Evolutionary conservation across 148 eudicot species (phyloP), one percentile per base, ranked within the genome.

Genomic region (Silene uniflora): DNA sequence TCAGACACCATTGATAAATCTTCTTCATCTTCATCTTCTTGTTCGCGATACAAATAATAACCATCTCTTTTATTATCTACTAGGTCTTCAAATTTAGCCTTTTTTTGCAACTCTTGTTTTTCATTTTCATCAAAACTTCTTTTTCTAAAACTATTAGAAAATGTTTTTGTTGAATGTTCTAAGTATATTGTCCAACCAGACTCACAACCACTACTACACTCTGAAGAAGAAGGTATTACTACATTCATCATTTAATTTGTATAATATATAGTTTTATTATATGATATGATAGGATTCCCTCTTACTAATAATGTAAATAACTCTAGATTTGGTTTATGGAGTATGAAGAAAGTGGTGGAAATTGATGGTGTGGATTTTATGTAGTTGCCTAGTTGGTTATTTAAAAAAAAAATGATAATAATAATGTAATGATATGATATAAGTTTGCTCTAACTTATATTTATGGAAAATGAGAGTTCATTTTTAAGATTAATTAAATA

Each of bases 111-210:
- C 63, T 72, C 11, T 12, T 62, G 46, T 21, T 77, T 22, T 27
- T 60, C 58, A 55, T 63, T 61, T 62, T 27, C 19, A 24, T 44
- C 69, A 62, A 13, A 49, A 35, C 35, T 67, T 55, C 27, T 17
- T 0, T 24, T 19, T 35, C 12, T 42, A 66, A 35, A 3, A 73
- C 64, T 47, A 62, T 9, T 23, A 58, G 76, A 29, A 61, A 1
- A 16, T 14, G 39, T 13, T n/a, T 6, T 42, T 47, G 14, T 47
- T 13, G 85, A 82, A 58, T 78, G 82, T 49, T 79, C 66, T n/a
- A 78, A 77, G 39, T 82, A 82, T 14, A 79, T 35, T 72, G 85
- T 82, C 85, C 85, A 82, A 19, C 85, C 85, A 10, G 85, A 82
- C 67, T 82, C 85, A 52, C 82, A 78, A 24, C 82, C 82, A 63